phyloP scores from a whole-genome alignment of 768 basidiomycete genomes.

The Krasilnikovozyma curviuscula region DNA sequence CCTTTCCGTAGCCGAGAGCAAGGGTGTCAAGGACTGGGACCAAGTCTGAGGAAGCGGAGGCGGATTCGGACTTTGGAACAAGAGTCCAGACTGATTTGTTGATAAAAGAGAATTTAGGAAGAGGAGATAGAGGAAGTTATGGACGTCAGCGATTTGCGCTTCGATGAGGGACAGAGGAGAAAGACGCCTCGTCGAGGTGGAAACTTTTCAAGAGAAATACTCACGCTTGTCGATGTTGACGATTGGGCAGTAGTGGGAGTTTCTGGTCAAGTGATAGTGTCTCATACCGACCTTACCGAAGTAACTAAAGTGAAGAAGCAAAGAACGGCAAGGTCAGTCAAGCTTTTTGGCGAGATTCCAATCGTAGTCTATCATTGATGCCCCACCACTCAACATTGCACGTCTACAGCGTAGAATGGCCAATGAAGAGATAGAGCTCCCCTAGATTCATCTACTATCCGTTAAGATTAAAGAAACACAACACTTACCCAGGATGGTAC shows the following conservation, averaged over 20 bases:
- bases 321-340: neutral
- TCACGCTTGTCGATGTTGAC: slow-evolving; percentile 93
- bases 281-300: slow-evolving; percentile 99
- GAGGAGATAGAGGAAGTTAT: slow-evolving; percentile 2
- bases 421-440: too few relatives aligned
- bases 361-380: too few relatives aligned
- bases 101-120: neutral
- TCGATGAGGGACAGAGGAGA: neutral
- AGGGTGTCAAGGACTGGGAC: slow-evolving; percentile 85
- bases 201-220: neutral
- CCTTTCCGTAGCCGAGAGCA: slow-evolving; percentile 67
- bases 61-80: slow-evolving; percentile 63
- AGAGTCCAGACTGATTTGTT: slow-evolving; percentile 57
- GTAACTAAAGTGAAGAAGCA: slow-evolving; percentile 40
- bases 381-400: too few relatives aligned
- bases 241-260: slow-evolving; percentile 75
- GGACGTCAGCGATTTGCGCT: neutral
- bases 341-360: too few relatives aligned
- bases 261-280: slow-evolving; percentile 85
- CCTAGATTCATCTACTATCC: too few relatives aligned
- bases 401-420: too few relatives aligned
- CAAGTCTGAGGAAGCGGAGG: slow-evolving; percentile 44
- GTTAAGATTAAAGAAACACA: too few relatives aligned
- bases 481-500: slow-evolving; percentile 65
- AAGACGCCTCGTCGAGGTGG: too few relatives aligned